phyloP scores from a whole-genome alignment of 495 filamentous ascomycete species.

The Penicillium crystallinum region DNA sequence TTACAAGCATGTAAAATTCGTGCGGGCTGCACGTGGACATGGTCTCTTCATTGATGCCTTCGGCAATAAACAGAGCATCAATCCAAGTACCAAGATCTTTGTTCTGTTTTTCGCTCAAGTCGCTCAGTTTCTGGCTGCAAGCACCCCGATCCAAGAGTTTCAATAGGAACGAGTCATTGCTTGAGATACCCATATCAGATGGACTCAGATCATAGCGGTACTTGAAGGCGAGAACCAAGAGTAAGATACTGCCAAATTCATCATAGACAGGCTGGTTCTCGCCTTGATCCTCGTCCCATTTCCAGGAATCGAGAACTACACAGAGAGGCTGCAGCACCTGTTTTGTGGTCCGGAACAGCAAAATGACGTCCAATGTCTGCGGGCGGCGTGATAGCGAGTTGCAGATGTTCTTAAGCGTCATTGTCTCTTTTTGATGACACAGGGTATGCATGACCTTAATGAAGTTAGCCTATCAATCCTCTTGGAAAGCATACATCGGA shows the following conservation, averaged over 20 bases:
- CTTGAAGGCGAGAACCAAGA: slow-evolving; percentile 75
- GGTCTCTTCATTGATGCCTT: slow-evolving; percentile 79
- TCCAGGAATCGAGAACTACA: slow-evolving; percentile 80
- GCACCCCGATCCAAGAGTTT: slow-evolving; percentile 65
- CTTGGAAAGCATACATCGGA: background rate
- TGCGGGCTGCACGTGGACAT: slow-evolving; percentile 90
- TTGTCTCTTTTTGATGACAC: slow-evolving; percentile 80
- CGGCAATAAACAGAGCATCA: slow-evolving; percentile 75
- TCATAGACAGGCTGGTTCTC: slow-evolving; percentile 97
- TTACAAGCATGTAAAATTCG: slow-evolving; percentile 88
- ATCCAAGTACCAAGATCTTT: slow-evolving; percentile 81
- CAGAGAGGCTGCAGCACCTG: slow-evolving; percentile 80
- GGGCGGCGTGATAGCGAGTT: slow-evolving; percentile 73
- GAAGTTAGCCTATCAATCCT: slow-evolving; percentile 8
- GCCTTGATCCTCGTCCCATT: slow-evolving; percentile 85
- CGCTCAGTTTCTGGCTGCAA: slow-evolving; percentile 54
- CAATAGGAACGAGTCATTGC: slow-evolving; percentile 67
- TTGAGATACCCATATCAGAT: slow-evolving; percentile 59
- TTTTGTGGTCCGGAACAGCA: slow-evolving; percentile 75
- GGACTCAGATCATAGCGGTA: slow-evolving; percentile 73
- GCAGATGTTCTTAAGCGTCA: slow-evolving; percentile 83
- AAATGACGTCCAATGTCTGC: slow-evolving; percentile 72
- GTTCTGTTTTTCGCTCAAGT: slow-evolving; percentile 67
- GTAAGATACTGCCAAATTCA: slow-evolving; percentile 85
- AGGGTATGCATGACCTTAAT: slow-evolving; percentile 67